Conservation (phyloP, 352 stramenopile genomes). For the Aphanomyces astaci region DNA sequence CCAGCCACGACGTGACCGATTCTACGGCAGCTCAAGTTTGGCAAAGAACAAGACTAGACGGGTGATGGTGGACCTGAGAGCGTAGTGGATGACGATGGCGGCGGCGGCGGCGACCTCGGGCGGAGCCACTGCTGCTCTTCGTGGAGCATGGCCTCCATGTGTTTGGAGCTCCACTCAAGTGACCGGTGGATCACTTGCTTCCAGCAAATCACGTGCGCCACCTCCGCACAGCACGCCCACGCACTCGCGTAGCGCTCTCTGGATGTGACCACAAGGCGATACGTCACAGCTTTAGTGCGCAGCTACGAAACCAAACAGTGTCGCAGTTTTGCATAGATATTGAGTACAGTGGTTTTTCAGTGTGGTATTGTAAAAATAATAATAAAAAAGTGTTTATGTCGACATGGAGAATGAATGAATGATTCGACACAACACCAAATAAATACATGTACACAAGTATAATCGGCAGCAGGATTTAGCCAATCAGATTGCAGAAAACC, state of each 20-base stretch:
- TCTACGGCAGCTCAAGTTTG: not conserved
- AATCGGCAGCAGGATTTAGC: too few relatives aligned
- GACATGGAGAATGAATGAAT: too few relatives aligned
- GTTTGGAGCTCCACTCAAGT: constrained; percentile 32
- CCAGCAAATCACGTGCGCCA: constrained; percentile 70
- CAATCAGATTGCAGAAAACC: too few relatives aligned
- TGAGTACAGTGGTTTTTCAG: too few relatives aligned
- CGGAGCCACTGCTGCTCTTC: constrained; percentile 30
- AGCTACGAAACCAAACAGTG: not conserved
- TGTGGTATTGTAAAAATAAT: too few relatives aligned
- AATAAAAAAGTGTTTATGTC: too few relatives aligned
- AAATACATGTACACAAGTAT: not conserved
- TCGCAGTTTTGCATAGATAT: too few relatives aligned
- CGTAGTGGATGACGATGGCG: not conserved
- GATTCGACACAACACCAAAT: too few relatives aligned
- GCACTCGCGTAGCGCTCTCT: constrained; percentile 32
- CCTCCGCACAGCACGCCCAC: constrained; percentile 53
- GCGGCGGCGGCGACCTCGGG: not conserved
- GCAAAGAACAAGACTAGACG: too few relatives aligned
- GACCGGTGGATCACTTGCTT: constrained; percentile 42
- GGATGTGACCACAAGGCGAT: constrained; percentile 31
- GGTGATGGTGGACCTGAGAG: not conserved
- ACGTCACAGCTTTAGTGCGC: constrained; percentile 44
- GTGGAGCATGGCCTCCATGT: constrained; percentile 38
- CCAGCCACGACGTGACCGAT: constrained; percentile 25